Percentiles rank a stretch among this genome's conserved stretches.
Evolutionary conservation across 768 basidiomycete species (phyloP).

Genomic region (Mrakia frigida): DNA sequence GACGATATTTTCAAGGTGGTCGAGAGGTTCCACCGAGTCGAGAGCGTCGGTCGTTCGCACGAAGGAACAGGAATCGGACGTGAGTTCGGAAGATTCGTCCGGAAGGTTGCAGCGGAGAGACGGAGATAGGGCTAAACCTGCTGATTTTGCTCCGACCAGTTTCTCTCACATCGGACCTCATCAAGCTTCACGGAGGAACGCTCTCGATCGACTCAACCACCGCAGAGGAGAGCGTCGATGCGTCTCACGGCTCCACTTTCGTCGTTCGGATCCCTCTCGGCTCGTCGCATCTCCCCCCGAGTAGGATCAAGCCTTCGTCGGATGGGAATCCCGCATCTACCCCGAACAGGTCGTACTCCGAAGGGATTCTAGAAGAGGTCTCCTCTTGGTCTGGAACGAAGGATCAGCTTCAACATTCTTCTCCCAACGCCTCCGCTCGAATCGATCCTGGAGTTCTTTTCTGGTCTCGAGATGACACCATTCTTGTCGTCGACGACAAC

Average conservation of each 20-base stretch:
- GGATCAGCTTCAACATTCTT: slow-evolving; percentile 26
- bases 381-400: slow-evolving; percentile 28
- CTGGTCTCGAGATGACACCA: slow-evolving; percentile 38
- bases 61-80: slow-evolving; percentile 38
- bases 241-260: slow-evolving; percentile 45
- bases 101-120: no score
- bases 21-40: slow-evolving; percentile 47
- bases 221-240: slow-evolving; percentile 39
- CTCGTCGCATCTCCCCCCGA: slow-evolving; percentile 42
- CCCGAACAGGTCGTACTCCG: slow-evolving; percentile 36
- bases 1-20: slow-evolving; percentile 35
- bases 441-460: slow-evolving; percentile 44
- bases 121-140: no score
- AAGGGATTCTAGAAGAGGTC: slow-evolving; percentile 46
- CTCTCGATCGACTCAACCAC: slow-evolving; percentile 42
- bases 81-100: neutral
- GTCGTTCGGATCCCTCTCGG: slow-evolving; percentile 44
- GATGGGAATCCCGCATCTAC: no score
- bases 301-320: slow-evolving; percentile 16
- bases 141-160: slow-evolving; percentile 37
- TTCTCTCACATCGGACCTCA: slow-evolving; percentile 43
- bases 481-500: slow-evolving; percentile 30
- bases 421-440: slow-evolving; percentile 37
- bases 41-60: slow-evolving; percentile 42
- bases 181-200: slow-evolving; percentile 46